These are phyloP conservation scores for Trypanosoma congolense DNA, from an alignment of 208 protist genomes.

Conservation along the genomic window DNA sequence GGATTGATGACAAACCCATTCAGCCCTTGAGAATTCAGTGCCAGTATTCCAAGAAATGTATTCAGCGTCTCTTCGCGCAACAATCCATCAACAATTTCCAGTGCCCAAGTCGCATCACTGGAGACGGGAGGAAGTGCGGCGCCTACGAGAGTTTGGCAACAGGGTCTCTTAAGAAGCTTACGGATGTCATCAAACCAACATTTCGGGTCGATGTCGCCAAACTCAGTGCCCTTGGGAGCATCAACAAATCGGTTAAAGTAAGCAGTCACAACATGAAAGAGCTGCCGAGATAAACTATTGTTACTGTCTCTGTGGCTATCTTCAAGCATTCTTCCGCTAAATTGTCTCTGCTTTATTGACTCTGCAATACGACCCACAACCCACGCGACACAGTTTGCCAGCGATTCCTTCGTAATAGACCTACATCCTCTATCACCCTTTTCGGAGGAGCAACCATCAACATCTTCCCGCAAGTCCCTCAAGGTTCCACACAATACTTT, in stretches of 20 bases:
- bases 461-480: conserved; percentile 21
- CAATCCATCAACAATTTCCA: conserved; percentile 38
- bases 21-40: conserved; percentile 67
- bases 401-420: conserved; percentile 51
- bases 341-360: conserved; percentile 34
- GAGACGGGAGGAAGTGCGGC: conserved; percentile 5
- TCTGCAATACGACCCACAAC: conserved; percentile 39
- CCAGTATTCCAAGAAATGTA: conserved; percentile 62
- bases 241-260: conserved; percentile 72
- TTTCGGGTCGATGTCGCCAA: conserved; percentile 33
- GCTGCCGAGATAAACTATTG: conserved; percentile 36
- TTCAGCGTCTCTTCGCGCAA: conserved; percentile 55
- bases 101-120: conserved; percentile 25
- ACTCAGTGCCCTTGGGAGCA: conserved; percentile 39
- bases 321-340: conserved; percentile 42
- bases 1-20: conserved; percentile 29
- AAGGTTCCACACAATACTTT: conserved; percentile 49
- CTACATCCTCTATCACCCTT: neutral
- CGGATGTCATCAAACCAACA: conserved; percentile 35
- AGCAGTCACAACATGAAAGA: conserved; percentile 51
- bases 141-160: conserved; percentile 17
- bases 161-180: conserved; percentile 26
- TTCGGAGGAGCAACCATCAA: neutral
- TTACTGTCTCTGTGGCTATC: conserved; percentile 20
- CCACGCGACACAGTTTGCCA: conserved; percentile 65